Conservation (phyloP, 2,329 filamentous ascomycete genomes). For the Diaporthe velutina region DNA sequence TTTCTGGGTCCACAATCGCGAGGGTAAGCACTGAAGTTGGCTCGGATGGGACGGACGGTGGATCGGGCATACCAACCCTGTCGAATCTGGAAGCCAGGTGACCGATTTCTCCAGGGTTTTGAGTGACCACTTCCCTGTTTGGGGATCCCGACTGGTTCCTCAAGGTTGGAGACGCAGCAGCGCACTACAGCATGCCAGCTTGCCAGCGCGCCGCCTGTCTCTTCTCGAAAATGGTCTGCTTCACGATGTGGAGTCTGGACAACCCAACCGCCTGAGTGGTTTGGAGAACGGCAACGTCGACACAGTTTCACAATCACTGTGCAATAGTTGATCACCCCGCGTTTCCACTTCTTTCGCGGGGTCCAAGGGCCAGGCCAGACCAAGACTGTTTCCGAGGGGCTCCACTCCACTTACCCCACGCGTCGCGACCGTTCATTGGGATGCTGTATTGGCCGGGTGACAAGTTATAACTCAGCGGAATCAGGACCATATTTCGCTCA, state of each 20-base stretch:
- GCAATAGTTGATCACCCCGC: slow-evolving; percentile 21
- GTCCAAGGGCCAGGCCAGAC: slow-evolving; percentile 14
- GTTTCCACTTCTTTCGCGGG: slow-evolving; percentile 30
- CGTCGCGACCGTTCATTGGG: background rate
- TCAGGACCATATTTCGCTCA: slow-evolving; percentile 10
- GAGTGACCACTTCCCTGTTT: slow-evolving; percentile 28
- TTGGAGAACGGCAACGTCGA: background rate
- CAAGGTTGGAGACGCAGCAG: background rate
- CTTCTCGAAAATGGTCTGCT: background rate
- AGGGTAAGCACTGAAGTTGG: slow-evolving; percentile 5
- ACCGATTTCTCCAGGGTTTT: background rate
- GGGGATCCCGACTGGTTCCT: slow-evolving; percentile 21
- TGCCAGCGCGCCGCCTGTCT: background rate
- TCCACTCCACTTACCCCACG: slow-evolving; percentile 18
- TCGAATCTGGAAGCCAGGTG: slow-evolving; percentile 11
- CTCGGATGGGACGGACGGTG: slow-evolving; percentile 23
- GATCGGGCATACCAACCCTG: slow-evolving; percentile 16
- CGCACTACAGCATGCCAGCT: background rate
- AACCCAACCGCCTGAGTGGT: background rate
- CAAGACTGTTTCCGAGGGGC: background rate
- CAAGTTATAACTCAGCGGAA: no score
- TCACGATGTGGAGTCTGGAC: slow-evolving; percentile 17
- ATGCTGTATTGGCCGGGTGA: background rate
- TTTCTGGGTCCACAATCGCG: background rate
- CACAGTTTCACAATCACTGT: slow-evolving; percentile 22